Evolutionary conservation across 495 filamentous ascomycete genomes (phyloP).

Genomic region (Parachaetomium inaequale): DNA sequence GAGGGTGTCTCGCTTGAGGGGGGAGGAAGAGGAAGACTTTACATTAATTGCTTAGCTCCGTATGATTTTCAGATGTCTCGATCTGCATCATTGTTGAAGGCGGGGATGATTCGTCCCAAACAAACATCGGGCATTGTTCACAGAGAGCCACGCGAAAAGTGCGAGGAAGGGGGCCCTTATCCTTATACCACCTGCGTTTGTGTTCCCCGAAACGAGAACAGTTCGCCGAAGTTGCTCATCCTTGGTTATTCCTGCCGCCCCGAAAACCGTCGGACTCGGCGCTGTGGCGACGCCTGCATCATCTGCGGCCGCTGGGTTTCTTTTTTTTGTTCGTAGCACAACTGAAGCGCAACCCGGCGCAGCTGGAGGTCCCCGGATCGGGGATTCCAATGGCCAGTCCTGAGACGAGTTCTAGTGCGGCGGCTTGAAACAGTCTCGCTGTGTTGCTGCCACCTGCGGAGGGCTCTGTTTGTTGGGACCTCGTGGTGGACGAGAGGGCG

Average conservation of each 20-base stretch:
- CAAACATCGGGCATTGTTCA: too few relatives aligned
- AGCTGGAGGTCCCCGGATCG: background rate
- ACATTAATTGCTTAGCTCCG: background rate
- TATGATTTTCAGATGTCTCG: too few relatives aligned
- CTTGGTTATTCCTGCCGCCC: background rate
- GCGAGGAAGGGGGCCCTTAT: background rate
- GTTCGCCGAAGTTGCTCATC: background rate
- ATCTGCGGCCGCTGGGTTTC: background rate
- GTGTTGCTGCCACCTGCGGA: conserved; percentile 5
- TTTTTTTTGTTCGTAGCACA: background rate
- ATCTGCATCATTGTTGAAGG: too few relatives aligned
- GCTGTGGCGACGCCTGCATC: background rate
- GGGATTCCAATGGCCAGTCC: background rate
- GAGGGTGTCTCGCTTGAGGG: background rate
- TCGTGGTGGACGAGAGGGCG: background rate
- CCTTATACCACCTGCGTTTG: conserved; percentile 1
- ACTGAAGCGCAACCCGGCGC: background rate
- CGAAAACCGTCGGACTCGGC: conserved; percentile 4
- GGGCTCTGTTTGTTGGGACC: background rate
- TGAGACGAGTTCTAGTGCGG: background rate
- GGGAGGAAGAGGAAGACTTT: background rate
- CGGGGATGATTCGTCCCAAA: too few relatives aligned
- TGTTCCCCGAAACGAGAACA: background rate
- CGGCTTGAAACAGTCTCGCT: background rate
- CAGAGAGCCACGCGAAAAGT: background rate